These are phyloP conservation scores for Mycosphaerella sp. DNA, from an alignment of 2,329 filamentous ascomycete species.

Conservation along the genomic window DNA sequence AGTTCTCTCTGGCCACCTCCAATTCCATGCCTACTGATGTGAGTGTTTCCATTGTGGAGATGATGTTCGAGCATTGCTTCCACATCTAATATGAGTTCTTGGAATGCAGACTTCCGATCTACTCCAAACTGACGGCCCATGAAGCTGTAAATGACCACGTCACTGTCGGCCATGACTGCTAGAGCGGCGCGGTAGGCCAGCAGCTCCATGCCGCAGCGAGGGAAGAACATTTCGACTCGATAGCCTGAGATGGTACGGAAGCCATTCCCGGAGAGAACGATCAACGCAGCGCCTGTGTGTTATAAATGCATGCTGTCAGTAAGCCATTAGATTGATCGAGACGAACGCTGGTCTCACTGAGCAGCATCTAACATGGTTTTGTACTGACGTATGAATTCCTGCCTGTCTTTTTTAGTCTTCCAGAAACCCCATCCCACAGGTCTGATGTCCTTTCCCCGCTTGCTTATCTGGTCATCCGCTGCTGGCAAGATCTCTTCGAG, in stretches of 20 bases:
- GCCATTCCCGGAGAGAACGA: constrained; percentile 20
- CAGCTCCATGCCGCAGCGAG: neutral
- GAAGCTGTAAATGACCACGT: constrained; percentile 5
- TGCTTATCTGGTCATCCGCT: neutral
- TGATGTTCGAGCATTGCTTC: constrained; percentile 10
- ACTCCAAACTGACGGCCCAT: neutral
- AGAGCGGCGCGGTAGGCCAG: constrained; percentile 10
- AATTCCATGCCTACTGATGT: constrained; percentile 6
- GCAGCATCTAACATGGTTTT: neutral
- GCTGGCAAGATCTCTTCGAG: constrained; percentile 9
- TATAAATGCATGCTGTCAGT: neutral
- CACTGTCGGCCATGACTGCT: constrained; percentile 10
- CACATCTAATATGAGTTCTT: constrained; percentile 9
- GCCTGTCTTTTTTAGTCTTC: constrained; percentile 11
- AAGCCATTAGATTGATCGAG: neutral
- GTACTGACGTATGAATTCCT: constrained; percentile 18
- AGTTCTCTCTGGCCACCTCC: neutral
- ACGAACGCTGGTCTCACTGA: neutral
- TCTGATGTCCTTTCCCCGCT: neutral
- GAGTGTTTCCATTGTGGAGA: neutral
- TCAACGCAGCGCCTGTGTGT: constrained; percentile 5
- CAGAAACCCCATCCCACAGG: constrained; percentile 13
- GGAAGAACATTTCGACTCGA: constrained; percentile 12
- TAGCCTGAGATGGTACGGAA: constrained; percentile 2
- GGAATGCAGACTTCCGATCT: constrained; percentile 6